These are phyloP conservation scores for Lignosus rhinocerotis DNA, from an alignment of 1,284 basidiomycete species.

Conservation along the genomic window DNA sequence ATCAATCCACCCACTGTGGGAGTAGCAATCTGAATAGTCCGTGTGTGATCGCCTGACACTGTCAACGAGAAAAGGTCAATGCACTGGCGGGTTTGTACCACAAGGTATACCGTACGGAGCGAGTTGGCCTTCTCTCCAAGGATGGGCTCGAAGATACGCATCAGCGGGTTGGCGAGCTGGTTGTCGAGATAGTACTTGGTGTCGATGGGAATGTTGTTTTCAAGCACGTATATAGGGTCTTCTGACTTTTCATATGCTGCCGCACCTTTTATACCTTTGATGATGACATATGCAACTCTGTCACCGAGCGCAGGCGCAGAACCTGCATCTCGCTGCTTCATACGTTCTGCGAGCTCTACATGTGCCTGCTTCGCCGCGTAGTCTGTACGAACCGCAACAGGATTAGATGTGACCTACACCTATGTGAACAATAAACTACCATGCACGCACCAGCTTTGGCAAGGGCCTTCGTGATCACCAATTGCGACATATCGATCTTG, in stretches of 20 bases:
- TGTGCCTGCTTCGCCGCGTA: constrained; percentile 93
- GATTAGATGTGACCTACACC: background rate
- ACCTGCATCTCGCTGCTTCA: constrained; percentile 92
- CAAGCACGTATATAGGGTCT: constrained; percentile 92
- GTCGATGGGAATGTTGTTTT: constrained; percentile 96
- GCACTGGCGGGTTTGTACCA: too few species aligned
- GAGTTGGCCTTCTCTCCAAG: constrained; percentile 87
- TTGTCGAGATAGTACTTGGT: constrained; percentile 97
- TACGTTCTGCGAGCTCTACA: constrained; percentile 90
- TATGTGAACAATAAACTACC: background rate
- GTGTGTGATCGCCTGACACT: constrained; percentile 94
- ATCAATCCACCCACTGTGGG: constrained; percentile 93
- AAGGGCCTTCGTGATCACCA: constrained; percentile 96
- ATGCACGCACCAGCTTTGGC: constrained; percentile 72
- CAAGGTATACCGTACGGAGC: constrained; percentile 57
- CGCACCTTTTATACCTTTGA: constrained; percentile 94
- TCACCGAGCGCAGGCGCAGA: constrained; percentile 93
- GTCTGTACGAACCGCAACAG: constrained; percentile 58
- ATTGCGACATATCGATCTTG: constrained; percentile 95
- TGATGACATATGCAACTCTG: constrained; percentile 96
- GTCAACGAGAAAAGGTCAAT: constrained; percentile 1
- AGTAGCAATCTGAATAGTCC: constrained; percentile 92
- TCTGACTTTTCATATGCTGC: constrained; percentile 99
- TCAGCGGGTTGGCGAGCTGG: constrained; percentile 91
- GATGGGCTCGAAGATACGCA: constrained; percentile 98